A percentile compares a stretch with the other conserved stretches of the same genome.
Conservation (phyloP, 1,284 basidiomycete species). For the Volvariella surrecta region DNA sequence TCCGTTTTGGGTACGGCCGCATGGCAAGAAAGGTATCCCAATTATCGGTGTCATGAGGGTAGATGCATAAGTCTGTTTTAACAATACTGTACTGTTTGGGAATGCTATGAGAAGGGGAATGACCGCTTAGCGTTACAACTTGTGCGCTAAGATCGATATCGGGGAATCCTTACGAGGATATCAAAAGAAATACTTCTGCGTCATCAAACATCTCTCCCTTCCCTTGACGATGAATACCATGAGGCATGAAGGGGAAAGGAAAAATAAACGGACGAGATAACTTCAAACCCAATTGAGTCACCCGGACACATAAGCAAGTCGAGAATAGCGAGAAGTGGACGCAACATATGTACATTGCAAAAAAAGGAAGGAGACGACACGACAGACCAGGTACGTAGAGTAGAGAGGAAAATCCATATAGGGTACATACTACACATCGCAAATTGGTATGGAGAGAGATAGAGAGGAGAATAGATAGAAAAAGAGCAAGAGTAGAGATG, state of each 20-base stretch:
- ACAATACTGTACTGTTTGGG: no score
- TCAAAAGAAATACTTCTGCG: no score
- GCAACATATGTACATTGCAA: constrained; percentile 8
- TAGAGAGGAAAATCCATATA: constrained; percentile 9
- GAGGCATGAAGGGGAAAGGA: no score
- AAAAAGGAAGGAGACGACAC: constrained; percentile 11
- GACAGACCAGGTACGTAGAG: constrained; percentile 6
- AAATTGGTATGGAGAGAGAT: constrained; percentile 8
- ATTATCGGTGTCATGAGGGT: neutral
- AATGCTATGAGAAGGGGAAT: neutral
- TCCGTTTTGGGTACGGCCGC: constrained; percentile 6
- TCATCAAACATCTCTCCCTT: no score
- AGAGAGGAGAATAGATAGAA: constrained; percentile 11
- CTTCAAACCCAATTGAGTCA: no score
- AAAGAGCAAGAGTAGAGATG: constrained; percentile 7
- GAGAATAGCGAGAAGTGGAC: constrained; percentile 7
- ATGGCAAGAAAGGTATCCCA: constrained; percentile 2
- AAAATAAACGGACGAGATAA: no score
- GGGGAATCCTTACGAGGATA: no score
- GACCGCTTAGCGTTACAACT: neutral
- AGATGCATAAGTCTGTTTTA: neutral
- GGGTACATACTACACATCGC: constrained; percentile 9
- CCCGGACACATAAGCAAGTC: constrained; percentile 3
- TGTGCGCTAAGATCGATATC: neutral
- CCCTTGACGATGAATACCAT: no score